phyloP scores from a whole-genome alignment of 495 filamentous ascomycete genomes.

The Aspergillus affinis region DNA sequence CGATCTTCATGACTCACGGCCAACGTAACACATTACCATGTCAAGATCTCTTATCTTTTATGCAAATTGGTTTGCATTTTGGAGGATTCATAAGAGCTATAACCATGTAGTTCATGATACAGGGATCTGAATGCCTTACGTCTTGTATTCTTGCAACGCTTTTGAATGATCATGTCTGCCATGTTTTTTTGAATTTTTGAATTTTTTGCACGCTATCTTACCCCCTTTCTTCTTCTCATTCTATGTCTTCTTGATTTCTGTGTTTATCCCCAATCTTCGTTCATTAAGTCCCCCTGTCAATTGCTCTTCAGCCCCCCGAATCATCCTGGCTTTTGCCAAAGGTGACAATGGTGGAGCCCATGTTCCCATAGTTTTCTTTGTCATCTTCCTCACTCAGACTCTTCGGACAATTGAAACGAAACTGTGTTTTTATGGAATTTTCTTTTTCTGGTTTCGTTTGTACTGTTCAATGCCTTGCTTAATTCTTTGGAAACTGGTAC shows the following conservation, averaged over 20 bases:
- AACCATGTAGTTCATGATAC: conserved; percentile 8
- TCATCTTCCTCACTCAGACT: conserved; percentile 12
- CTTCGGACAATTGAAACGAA: conserved; percentile 11
- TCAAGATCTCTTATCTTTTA: conserved; percentile 28
- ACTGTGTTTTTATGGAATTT: conserved; percentile 32
- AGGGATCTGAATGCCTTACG: conserved; percentile 17
- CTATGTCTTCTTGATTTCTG: conserved; percentile 3
- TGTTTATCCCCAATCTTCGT: background rate
- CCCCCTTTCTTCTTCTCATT: background rate
- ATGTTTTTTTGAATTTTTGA: conserved; percentile 15
- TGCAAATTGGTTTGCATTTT: conserved; percentile 27
- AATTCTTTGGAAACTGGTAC: background rate
- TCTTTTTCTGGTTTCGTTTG: conserved; percentile 8
- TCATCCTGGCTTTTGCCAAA: background rate
- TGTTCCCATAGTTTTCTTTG: conserved; percentile 11
- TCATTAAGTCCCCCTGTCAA: background rate
- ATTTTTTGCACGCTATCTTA: conserved; percentile 9
- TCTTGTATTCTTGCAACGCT: conserved; percentile 27
- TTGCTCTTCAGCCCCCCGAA: background rate
- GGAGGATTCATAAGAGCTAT: background rate
- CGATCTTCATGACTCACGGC: conserved; percentile 50
- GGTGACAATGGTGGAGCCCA: background rate
- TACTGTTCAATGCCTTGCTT: background rate
- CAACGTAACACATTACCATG: conserved; percentile 33
- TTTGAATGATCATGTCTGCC: conserved; percentile 17